A percentile compares a stretch with the other conserved stretches of the same genome.
Evolutionary conservation across 2,329 filamentous ascomycete species (phyloP).

Genomic region (Exophiala spinifera): DNA sequence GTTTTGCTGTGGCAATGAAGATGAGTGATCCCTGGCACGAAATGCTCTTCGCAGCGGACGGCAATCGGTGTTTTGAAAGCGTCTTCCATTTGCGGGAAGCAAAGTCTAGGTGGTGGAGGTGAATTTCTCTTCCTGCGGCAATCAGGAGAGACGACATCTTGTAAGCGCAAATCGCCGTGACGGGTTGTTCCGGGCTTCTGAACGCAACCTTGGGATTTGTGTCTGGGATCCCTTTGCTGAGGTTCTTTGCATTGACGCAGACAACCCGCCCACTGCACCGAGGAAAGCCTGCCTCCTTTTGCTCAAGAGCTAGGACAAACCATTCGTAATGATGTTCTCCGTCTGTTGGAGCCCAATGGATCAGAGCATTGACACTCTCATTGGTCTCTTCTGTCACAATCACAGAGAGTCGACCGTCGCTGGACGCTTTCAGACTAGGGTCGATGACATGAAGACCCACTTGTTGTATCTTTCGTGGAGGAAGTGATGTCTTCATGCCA

Average conservation of each 20-base stretch:
- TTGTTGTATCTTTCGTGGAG: slow-evolving; percentile 8
- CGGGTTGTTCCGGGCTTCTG: slow-evolving; percentile 8
- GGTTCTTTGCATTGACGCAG: slow-evolving; percentile 23
- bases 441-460: slow-evolving; percentile 14
- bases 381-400: slow-evolving; percentile 20
- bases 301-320: slow-evolving; percentile 27
- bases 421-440: slow-evolving; percentile 4
- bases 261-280: slow-evolving; percentile 17
- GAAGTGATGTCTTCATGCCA: not conserved
- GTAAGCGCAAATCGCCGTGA: slow-evolving; percentile 38
- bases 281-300: slow-evolving; percentile 1
- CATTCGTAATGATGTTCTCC: slow-evolving; percentile 24
- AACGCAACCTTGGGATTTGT: slow-evolving; percentile 14
- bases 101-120: slow-evolving; percentile 44
- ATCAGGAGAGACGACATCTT: slow-evolving; percentile 44
- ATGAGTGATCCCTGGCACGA: slow-evolving; percentile 47
- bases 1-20: slow-evolving; percentile 53
- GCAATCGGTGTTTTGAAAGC: slow-evolving; percentile 40
- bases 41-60: slow-evolving; percentile 51
- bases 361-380: slow-evolving; percentile 22
- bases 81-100: slow-evolving; percentile 42
- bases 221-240: slow-evolving; percentile 12
- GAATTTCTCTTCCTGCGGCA: slow-evolving; percentile 44
- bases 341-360: slow-evolving; percentile 24
- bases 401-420: slow-evolving; percentile 2